These are phyloP conservation scores for Lepiota venenata DNA, from an alignment of 768 basidiomycete genomes.

Conservation along the genomic window DNA sequence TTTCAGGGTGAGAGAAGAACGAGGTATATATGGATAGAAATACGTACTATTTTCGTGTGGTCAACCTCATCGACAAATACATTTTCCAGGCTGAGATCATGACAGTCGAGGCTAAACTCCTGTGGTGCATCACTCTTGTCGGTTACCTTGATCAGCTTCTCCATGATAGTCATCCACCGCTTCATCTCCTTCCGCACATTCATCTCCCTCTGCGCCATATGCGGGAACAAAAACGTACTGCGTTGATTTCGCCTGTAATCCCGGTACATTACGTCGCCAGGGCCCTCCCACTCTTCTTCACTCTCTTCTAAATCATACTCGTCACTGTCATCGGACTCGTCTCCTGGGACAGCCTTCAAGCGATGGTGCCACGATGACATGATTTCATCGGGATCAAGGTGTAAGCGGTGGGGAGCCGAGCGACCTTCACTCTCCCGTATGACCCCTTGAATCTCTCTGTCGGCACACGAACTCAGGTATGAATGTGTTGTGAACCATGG, in stretches of 20 bases:
- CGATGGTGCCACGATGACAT: conserved; percentile 67
- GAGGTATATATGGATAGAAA: conserved; percentile 3
- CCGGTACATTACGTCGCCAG: conserved; percentile 74
- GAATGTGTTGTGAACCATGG: conserved; percentile 62
- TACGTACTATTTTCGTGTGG: conserved; percentile 65
- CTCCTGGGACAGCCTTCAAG: conserved; percentile 62
- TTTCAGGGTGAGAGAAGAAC: background rate
- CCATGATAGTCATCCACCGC: conserved; percentile 69
- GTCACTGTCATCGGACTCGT: conserved; percentile 72
- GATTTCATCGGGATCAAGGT: conserved; percentile 81
- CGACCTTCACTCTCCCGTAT: conserved; percentile 76
- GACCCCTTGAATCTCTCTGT: conserved; percentile 74
- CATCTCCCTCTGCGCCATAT: conserved; percentile 61
- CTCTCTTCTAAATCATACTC: conserved; percentile 80
- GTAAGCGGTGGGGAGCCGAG: conserved; percentile 70
- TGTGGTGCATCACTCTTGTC: conserved; percentile 36
- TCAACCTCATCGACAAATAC: conserved; percentile 76
- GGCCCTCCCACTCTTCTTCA: conserved; percentile 77
- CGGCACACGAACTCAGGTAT: conserved; percentile 64
- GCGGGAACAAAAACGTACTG: conserved; percentile 73
- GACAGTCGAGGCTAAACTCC: conserved; percentile 79
- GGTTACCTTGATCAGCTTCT: conserved; percentile 36
- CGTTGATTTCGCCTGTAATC: conserved; percentile 83
- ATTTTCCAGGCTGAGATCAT: conserved; percentile 84
- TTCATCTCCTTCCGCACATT: conserved; percentile 66